phyloP scores from a whole-genome alignment of 495 filamentous ascomycete species.

The Tuber melanosporum region DNA sequence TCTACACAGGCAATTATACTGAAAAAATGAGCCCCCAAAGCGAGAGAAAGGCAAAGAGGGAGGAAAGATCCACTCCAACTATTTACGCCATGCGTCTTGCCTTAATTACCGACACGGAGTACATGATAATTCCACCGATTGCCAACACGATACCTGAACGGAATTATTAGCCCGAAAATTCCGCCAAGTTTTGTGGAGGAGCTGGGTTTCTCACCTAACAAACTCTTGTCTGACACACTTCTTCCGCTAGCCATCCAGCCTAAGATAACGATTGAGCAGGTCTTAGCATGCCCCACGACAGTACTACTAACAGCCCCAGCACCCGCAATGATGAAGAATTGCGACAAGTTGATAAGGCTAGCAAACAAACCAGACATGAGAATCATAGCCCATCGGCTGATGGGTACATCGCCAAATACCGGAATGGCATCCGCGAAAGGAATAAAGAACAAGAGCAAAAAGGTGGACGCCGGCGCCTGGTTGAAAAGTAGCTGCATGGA shows the following conservation, averaged over 20 bases:
- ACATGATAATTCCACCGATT: constrained; percentile 53
- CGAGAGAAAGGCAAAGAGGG: neutral
- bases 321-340: constrained; percentile 67
- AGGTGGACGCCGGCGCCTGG: constrained; percentile 59
- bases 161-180: constrained; percentile 8
- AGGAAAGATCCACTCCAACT: neutral
- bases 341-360: constrained; percentile 63
- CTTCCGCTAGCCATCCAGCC: constrained; percentile 53
- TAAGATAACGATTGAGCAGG: constrained; percentile 54
- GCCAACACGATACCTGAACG: constrained; percentile 46
- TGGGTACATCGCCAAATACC: constrained; percentile 48
- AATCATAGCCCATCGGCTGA: constrained; percentile 52
- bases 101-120: constrained; percentile 27
- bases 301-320: constrained; percentile 65
- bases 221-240: constrained; percentile 49
- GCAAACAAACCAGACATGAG: constrained; percentile 57
- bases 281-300: constrained; percentile 63
- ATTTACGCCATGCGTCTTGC: neutral
- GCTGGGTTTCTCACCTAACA: constrained; percentile 45
- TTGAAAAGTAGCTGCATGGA: constrained; percentile 69
- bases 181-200: neutral
- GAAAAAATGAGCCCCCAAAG: neutral
- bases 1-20: neutral
- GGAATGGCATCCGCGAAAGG: constrained; percentile 61
- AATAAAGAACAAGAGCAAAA: constrained; percentile 59